phyloP scores from a whole-genome alignment of 2,329 filamentous ascomycete species.

The Verticillium alfalfae region DNA sequence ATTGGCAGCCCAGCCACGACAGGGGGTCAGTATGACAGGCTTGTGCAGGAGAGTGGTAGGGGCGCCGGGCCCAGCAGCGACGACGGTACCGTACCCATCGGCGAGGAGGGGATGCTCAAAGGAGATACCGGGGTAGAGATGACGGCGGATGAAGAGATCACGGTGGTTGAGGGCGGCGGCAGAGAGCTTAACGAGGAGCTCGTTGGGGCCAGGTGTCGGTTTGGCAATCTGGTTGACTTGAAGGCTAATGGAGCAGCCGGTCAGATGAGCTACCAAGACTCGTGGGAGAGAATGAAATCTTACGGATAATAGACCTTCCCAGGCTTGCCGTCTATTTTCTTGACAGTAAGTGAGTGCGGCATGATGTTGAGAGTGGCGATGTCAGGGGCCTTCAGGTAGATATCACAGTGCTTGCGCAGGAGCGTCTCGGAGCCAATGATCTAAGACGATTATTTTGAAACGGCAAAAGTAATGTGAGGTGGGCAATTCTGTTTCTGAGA shows the following conservation, averaged over 20 bases:
- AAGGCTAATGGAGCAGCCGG: slow-evolving; percentile 34
- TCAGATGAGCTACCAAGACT: background rate
- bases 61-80: slow-evolving; percentile 50
- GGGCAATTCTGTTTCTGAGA: too few relatives aligned
- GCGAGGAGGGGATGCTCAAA: slow-evolving; percentile 75
- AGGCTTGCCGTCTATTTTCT: slow-evolving; percentile 73
- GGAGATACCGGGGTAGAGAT: slow-evolving; percentile 80
- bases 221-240: slow-evolving; percentile 55
- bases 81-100: slow-evolving; percentile 75
- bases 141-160: slow-evolving; percentile 89
- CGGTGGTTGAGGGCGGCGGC: slow-evolving; percentile 90
- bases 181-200: slow-evolving; percentile 71
- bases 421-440: too few relatives aligned
- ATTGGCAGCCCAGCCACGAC: slow-evolving; percentile 68
- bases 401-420: background rate
- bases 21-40: slow-evolving; percentile 73
- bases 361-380: slow-evolving; percentile 23
- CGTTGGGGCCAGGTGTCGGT: slow-evolving; percentile 56
- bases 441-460: background rate
- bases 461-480: too few relatives aligned
- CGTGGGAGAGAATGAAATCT: slow-evolving; percentile 13
- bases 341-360: slow-evolving; percentile 55
- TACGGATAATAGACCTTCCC: slow-evolving; percentile 83
- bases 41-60: slow-evolving; percentile 42
- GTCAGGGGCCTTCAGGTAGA: background rate